phyloP scores from a whole-genome alignment of 495 filamentous ascomycete genomes.

The Elasticomyces elasticus region DNA sequence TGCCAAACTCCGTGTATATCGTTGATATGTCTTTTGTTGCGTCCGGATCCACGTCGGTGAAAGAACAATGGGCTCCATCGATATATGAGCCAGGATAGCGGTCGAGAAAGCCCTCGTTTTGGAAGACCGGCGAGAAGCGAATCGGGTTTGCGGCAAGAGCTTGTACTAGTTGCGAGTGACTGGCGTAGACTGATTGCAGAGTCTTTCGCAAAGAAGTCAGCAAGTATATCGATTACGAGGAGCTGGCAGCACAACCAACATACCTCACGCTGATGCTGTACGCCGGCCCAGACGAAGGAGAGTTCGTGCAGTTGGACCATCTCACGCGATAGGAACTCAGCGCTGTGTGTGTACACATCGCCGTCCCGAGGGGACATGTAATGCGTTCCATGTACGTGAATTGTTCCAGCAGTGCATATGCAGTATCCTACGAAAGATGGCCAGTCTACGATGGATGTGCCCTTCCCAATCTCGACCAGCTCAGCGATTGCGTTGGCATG shows the following conservation, averaged over 20 bases:
- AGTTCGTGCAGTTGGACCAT: constrained; percentile 70
- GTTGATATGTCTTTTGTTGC: constrained; percentile 11
- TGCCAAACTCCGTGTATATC: background rate
- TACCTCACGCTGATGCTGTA: constrained; percentile 62
- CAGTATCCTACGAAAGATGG: constrained; percentile 75
- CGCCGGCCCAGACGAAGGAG: constrained; percentile 61
- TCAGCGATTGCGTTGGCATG: constrained; percentile 82
- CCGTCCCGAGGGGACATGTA: constrained; percentile 54
- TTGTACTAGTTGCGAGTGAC: constrained; percentile 64
- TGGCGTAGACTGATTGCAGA: constrained; percentile 60
- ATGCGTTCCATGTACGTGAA: constrained; percentile 75
- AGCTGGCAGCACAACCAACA: too few relatives aligned
- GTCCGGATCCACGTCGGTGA: constrained; percentile 29
- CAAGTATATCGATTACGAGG: too few relatives aligned
- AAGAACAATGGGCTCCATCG: constrained; percentile 46
- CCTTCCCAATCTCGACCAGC: constrained; percentile 64
- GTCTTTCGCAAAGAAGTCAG: constrained; percentile 27
- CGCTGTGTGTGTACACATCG: constrained; percentile 54
- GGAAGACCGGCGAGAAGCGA: constrained; percentile 67
- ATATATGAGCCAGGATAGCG: constrained; percentile 51
- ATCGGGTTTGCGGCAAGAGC: constrained; percentile 53
- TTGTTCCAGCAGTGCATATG: constrained; percentile 70
- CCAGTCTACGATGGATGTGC: constrained; percentile 61
- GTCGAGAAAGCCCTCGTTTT: constrained; percentile 79
- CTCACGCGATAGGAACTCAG: constrained; percentile 63